Evolutionary conservation across 177 flowering plant species (phyloP), one percentile per base, ranked within the genome.

Genomic region (Vitis hybrid): DNA sequence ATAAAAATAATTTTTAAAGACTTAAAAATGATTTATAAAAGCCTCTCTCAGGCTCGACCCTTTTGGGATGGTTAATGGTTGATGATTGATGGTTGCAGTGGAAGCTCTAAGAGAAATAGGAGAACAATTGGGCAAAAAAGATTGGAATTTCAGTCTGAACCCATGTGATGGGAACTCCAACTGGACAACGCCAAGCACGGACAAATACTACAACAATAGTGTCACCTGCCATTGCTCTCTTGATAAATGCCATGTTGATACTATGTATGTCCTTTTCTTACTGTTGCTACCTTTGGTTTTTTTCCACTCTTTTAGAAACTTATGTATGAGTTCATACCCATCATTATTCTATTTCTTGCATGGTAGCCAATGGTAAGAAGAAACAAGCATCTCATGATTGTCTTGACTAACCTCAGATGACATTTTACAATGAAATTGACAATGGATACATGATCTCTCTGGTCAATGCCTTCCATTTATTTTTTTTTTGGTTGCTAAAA

Each of bases 61-160:
- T 40, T 40, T 40, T 40, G 46, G 46, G 46, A 40, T 40, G 46
- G 46, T 40, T 40, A 4, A 40, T 40, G 6, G 46, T 24, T 72
- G 27, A 24, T 24, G 27, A 24, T 24, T 40, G 46, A 40, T 40
- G 6, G 46, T 24, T 72, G 27, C 64, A 72, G 74, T 24, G 57
- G 65, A 72, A 35, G 74, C 65, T 56, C 52, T 72, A 15, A 19
- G 64, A 27, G 77, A 68, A 49, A 74, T 74, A 63, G 77, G 64
- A n/a, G 60, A 51, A 0, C 64, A 74, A 50, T 52, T 74, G 60
- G 69, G 72, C 12, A 74, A 74, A 58, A 64, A 49, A 17, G 72
- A 68, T 46, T 74, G 77, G 77, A 51, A 74, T 21, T 74, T 74
- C 27, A 35, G 11, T 30, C 35, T 64, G 40, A 69, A 74, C 63